A percentile compares a stretch with the other conserved stretches of the same genome.
Conservation (phyloP, 805 yeast species). For the Maudiozyma serrabonitensis region DNA sequence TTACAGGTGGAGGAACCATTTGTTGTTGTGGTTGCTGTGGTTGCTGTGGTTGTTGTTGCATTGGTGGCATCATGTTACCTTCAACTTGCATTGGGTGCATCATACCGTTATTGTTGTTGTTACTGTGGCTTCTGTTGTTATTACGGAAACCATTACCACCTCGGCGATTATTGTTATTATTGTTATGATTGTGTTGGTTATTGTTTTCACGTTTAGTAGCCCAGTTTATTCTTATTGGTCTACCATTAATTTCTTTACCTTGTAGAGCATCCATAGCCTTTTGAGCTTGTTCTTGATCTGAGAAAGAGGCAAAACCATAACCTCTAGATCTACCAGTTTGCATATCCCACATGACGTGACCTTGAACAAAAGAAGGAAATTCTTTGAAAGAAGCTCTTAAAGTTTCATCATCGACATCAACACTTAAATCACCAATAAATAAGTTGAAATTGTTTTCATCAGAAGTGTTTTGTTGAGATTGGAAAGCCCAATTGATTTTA, state of each 20-base stretch:
- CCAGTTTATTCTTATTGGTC: constrained; percentile 81
- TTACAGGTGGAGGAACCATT: constrained; percentile 26
- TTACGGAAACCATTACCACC: constrained; percentile 19
- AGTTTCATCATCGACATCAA: constrained; percentile 73
- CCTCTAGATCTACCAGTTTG: constrained; percentile 87
- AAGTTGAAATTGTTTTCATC: constrained; percentile 55
- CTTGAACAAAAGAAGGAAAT: constrained; percentile 59
- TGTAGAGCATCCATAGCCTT: constrained; percentile 63
- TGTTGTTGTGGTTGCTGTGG: constrained; percentile 12
- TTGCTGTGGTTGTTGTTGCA: constrained; percentile 11
- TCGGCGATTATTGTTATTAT: constrained; percentile 13
- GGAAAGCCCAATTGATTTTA: constrained; percentile 75
- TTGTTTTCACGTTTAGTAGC: constrained; percentile 58
- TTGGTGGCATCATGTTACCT: constrained; percentile 11
- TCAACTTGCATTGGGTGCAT: constrained; percentile 14
- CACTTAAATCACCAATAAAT: constrained; percentile 78
- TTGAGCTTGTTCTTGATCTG: constrained; percentile 59
- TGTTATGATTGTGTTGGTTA: constrained; percentile 12
- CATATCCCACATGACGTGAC: constrained; percentile 97
- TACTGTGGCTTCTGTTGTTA: constrained; percentile 14
- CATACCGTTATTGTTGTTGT: background rate
- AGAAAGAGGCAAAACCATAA: constrained; percentile 80
- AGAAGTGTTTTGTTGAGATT: constrained; percentile 57
- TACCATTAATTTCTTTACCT: constrained; percentile 61
- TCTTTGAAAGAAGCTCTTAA: constrained; percentile 47